phyloP scores from a whole-genome alignment of 495 filamentous ascomycete species.

The Lophium mytilinum region DNA sequence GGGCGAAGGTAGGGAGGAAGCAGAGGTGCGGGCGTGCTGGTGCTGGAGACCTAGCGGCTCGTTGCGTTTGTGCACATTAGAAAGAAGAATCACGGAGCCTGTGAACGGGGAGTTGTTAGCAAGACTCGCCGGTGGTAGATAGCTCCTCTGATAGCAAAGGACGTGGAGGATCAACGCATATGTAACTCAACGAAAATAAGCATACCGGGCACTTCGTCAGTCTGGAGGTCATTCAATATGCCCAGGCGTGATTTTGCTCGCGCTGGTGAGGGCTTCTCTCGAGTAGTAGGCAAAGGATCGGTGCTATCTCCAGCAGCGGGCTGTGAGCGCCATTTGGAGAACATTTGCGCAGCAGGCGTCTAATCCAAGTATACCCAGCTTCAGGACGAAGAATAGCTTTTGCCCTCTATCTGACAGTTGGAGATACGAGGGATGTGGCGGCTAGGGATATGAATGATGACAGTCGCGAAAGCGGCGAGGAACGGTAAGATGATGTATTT shows the following conservation, averaged over 20 bases:
- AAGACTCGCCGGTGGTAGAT: not conserved
- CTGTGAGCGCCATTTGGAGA: too few species aligned
- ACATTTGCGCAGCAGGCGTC: too few species aligned
- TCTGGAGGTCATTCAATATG: conserved; percentile 71
- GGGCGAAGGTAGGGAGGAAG: conserved; percentile 61
- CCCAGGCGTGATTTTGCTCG: conserved; percentile 61
- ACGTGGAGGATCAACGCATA: not conserved
- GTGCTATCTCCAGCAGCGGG: too few species aligned
- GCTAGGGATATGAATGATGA: too few species aligned
- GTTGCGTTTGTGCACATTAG: conserved; percentile 56
- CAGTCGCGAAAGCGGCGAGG: too few species aligned
- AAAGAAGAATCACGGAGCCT: conserved; percentile 78
- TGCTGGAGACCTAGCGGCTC: conserved; percentile 74
- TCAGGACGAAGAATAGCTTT: too few species aligned
- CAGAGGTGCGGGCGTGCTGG: conserved; percentile 64
- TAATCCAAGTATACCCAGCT: too few species aligned
- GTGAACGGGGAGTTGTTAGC: not conserved
- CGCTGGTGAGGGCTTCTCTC: not conserved
- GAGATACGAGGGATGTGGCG: too few species aligned
- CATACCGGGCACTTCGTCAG: conserved; percentile 85
- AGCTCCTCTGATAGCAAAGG: not conserved
- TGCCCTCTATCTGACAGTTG: too few species aligned
- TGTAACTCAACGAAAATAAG: not conserved
- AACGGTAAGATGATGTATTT: too few species aligned
- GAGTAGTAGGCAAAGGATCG: too few species aligned